phyloP scores from a whole-genome alignment of 192 early-diverging fungal genomes.

The Entomortierella chlamydospora region DNA sequence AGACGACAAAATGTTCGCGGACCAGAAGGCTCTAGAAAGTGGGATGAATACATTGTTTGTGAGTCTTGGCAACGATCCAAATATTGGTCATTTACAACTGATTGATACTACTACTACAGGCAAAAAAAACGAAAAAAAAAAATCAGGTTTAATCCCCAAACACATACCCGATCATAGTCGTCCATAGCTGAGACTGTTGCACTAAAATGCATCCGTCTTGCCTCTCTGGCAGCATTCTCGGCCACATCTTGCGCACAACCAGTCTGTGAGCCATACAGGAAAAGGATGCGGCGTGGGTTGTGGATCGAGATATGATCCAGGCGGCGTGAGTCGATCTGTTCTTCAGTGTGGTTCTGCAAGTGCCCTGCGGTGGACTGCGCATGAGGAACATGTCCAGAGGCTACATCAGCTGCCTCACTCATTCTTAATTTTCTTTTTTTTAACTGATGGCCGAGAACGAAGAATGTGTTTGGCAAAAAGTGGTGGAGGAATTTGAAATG shows the following conservation, averaged over 20 bases:
- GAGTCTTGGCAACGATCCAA: neutral
- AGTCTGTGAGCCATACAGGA: conserved; percentile 94
- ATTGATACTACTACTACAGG: too few relatives aligned
- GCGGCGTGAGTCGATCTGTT: conserved; percentile 21
- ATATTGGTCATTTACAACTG: too few relatives aligned
- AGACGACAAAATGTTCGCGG: conserved; percentile 75
- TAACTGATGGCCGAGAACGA: too few relatives aligned
- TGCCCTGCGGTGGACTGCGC: neutral
- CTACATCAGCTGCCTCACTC: neutral
- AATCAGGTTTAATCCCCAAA: neutral
- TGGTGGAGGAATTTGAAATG: neutral
- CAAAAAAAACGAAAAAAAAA: conserved; percentile 4
- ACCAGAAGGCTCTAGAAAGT: conserved; percentile 63
- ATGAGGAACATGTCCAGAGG: neutral
- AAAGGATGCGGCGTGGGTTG: conserved; percentile 63
- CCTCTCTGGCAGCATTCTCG: conserved; percentile 83
- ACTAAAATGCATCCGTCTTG: conserved; percentile 77
- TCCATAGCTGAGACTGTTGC: conserved; percentile 80
- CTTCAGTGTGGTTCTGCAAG: neutral
- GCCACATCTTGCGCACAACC: conserved; percentile 94
- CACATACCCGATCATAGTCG: conserved; percentile 72
- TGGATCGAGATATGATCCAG: conserved; percentile 44
- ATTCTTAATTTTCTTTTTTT: neutral
- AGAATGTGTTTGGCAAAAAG: neutral
- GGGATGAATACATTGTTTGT: neutral